Conservation (phyloP, 371 early-diverging fungal species). For the Cokeromyces recurvatus region DNA sequence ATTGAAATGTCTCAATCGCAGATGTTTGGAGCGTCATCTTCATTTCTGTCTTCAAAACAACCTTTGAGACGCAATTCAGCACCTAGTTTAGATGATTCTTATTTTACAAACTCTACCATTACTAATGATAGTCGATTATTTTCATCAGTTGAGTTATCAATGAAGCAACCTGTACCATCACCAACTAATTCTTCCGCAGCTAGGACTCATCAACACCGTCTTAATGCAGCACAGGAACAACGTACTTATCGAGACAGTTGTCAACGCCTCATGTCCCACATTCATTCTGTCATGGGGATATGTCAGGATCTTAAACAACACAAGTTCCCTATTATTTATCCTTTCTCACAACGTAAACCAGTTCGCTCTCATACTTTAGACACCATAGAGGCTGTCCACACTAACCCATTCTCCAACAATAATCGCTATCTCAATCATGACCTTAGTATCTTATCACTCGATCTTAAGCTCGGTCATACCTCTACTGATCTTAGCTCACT, state of each 20-base stretch:
- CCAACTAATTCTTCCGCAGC: conserved; percentile 20
- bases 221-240: conserved; percentile 54
- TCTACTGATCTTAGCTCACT: conserved; percentile 46
- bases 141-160: not conserved
- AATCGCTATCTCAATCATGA: conserved; percentile 25
- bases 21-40: conserved; percentile 10
- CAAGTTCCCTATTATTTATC: conserved; percentile 70
- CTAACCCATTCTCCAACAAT: not conserved
- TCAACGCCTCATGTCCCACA: conserved; percentile 59
- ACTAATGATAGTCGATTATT: not conserved
- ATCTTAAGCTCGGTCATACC: conserved; percentile 59
- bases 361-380: conserved; percentile 36
- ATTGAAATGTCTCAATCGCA: conserved; percentile 13
- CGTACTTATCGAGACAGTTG: conserved; percentile 68
- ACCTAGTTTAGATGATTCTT: conserved; percentile 24
- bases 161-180: conserved; percentile 20
- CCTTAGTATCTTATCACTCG: conserved; percentile 62
- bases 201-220: conserved; percentile 37
- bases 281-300: conserved; percentile 51
- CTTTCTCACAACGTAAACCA: conserved; percentile 30
- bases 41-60: conserved; percentile 7
- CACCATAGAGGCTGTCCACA: conserved; percentile 21
- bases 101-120: conserved; percentile 3
- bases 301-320: conserved; percentile 60
- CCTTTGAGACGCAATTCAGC: conserved; percentile 33